phyloP scores from a whole-genome alignment of 2,329 filamentous ascomycete genomes.

The Pestalotiopsis sp. region DNA sequence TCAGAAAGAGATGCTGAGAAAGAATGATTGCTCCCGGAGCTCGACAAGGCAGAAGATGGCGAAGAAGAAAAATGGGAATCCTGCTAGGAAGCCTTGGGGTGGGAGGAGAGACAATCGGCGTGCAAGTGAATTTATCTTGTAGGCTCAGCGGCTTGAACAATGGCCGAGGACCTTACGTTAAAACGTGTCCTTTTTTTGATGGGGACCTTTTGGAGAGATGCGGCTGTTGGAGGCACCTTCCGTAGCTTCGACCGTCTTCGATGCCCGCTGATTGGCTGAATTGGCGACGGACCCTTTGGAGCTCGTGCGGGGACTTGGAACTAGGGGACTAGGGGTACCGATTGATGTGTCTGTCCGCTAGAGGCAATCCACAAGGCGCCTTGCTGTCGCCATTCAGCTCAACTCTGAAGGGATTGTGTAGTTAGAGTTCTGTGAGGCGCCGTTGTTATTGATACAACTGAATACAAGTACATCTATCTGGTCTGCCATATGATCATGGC shows the following conservation, averaged over 20 bases:
- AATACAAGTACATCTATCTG: no score
- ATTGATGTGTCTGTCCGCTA: neutral
- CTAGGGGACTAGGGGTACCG: neutral
- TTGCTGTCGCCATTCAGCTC: no score
- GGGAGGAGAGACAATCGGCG: constrained; percentile 8
- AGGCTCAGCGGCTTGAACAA: neutral
- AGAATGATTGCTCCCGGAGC: constrained; percentile 39
- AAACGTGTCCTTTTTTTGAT: constrained; percentile 14
- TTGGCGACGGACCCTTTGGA: neutral
- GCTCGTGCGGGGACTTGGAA: constrained; percentile 10
- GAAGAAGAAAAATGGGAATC: constrained; percentile 26
- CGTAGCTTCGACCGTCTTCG: constrained; percentile 8
- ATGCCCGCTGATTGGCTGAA: constrained; percentile 6
- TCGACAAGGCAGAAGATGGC: constrained; percentile 13
- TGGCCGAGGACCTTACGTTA: neutral
- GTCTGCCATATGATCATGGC: no score
- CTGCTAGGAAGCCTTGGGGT: constrained; percentile 20
- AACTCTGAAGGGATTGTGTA: no score
- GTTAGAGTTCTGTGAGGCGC: no score
- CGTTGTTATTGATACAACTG: no score
- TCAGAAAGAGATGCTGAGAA: constrained; percentile 21
- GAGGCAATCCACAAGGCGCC: neutral
- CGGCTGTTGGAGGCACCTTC: constrained; percentile 6
- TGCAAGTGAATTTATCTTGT: constrained; percentile 11
- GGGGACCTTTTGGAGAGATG: constrained; percentile 3